phyloP scores from a whole-genome alignment of 116 monocot genomes.

The Thalassia testudinum region DNA sequence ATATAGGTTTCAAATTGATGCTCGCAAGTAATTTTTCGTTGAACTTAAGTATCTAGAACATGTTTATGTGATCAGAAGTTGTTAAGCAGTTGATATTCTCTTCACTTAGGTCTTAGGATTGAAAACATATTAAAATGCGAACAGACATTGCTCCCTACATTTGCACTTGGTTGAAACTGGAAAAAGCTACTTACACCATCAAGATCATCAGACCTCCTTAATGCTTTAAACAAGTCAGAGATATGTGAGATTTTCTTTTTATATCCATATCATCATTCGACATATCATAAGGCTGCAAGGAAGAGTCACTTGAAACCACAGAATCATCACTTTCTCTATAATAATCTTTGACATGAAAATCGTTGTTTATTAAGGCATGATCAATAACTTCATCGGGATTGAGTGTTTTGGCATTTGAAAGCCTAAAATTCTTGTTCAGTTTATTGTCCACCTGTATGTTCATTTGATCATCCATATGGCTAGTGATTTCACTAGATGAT shows the following conservation, averaged over 20 bases:
- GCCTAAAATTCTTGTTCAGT: conserved; percentile 3
- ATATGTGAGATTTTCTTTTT: conserved; percentile 56
- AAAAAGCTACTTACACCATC: conserved; percentile 51
- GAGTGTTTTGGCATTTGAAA: conserved; percentile 14
- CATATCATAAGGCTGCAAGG: conserved; percentile 89
- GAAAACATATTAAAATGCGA: no score
- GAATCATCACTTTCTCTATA: conserved; percentile 32
- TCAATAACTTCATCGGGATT: conserved; percentile 31
- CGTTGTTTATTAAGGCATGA: conserved; percentile 5
- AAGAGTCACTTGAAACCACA: conserved; percentile 69
- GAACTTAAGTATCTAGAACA: no score
- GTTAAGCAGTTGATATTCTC: no score
- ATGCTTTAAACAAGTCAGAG: conserved; percentile 53
- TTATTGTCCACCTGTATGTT: background rate
- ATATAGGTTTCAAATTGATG: no score
- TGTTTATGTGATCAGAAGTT: no score
- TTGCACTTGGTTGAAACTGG: no score
- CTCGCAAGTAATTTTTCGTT: no score
- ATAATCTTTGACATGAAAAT: conserved; percentile 12
- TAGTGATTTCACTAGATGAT: background rate
- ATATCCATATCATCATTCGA: conserved; percentile 84
- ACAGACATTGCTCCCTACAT: no score
- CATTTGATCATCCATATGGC: no score
- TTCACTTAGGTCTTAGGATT: no score
- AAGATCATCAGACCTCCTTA: conserved; percentile 82